Base-by-base conservation (phyloP, 2,329 filamentous ascomycete genomes). In the Fusarium vanettenii region DNA sequence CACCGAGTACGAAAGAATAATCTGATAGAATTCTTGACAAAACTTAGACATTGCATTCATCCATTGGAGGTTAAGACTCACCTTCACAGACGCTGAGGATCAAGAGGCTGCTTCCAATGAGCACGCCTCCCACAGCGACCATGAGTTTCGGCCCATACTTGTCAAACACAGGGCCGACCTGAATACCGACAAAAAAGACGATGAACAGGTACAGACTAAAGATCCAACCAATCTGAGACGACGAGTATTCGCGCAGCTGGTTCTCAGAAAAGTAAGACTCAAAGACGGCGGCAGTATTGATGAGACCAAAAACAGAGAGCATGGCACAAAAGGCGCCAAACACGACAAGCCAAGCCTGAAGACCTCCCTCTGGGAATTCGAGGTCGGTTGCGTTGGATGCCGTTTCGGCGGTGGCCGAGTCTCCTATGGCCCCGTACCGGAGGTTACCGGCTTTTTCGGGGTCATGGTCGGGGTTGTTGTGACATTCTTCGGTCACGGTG, bases 151-250 rank as follows among this genome's bases (percentile, higher is more conserved):
- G 93, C 0, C 95, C 95, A 73, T 92, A 89, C 56, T 89, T 88
- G 80, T 97, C 95, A 80, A 97, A 97, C 41, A 97, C 82, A 1
- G 95, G 94, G 0, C 95, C 95, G 60, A 95, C 92, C 78, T 96
- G 93, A 11, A 97, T 89, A 29, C 94, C 94, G 41, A 93, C 91
- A 79, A 96, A 94, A 81, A 97, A 96, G 55, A 93, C 90, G 56
- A 96, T 85, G 79, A 97, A 97, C 33, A 94, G 87, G 80, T 95
- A 96, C 61, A 97, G 84, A 76, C 92, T 92, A 78, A 96, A 95
- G 73, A 97, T 94, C 95, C 95, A 97, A n/a, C 93, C 93, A 59
- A 95, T 92, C 61, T 89, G 87, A 5, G 91, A 92, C 13, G 92
- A 87, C 64, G 85, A 89, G 81, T 95, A 92, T 25, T 88, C 84